Evolutionary conservation across 169 alveolate genomes (phyloP), one percentile per base, ranked within the genome.

Genomic region (Cryptosporidium ubiquitum): DNA sequence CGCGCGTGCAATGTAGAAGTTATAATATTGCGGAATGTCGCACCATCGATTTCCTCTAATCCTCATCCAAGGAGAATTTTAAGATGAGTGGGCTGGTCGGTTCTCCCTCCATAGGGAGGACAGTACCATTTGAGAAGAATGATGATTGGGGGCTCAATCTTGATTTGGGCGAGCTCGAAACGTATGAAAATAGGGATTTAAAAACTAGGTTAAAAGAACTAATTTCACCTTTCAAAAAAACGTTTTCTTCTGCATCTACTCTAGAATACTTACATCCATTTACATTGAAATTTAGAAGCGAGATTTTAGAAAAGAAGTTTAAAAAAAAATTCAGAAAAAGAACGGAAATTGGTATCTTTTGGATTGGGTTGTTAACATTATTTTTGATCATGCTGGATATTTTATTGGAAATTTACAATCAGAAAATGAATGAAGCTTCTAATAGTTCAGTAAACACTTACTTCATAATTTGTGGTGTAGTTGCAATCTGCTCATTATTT

Each of bases 11-110:
- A 35, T 23, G 26, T 26, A 58, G 89, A 35, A 57, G 58, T 61
- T 73, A 42, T 79, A 37, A 61, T 39, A 52, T 73, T 79, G 73
- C 89, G 71, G 74, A 79, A 79, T 79, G 89, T 79, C 89, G 89
- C 89, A 79, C 74, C 75, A 37, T 79, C 74, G 74, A 79, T 79
- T 64, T 60, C 52, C 70, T 79, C 73, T 64, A 39, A 39, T 73
- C 71, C 70, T 73, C 51, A 73, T n/a, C 42, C n/a, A 52, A 20
- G 64, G 61, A 44, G 35, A 73, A 52, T 42, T 35, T 70, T 29
- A 70, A 47, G 84, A 73, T 73, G 85, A 73, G 85, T 73, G 85
- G 68, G 85, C 16, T 58, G 16, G 85, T 37, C 70, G 20, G 71
- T 39, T 73, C 85, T 73, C 85, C 85, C 85, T 73, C 52, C 0